Percentiles rank a stretch among this genome's conserved stretches.
Conservation (phyloP, 2,329 filamentous ascomycete genomes). For the Orbilia quercus region DNA sequence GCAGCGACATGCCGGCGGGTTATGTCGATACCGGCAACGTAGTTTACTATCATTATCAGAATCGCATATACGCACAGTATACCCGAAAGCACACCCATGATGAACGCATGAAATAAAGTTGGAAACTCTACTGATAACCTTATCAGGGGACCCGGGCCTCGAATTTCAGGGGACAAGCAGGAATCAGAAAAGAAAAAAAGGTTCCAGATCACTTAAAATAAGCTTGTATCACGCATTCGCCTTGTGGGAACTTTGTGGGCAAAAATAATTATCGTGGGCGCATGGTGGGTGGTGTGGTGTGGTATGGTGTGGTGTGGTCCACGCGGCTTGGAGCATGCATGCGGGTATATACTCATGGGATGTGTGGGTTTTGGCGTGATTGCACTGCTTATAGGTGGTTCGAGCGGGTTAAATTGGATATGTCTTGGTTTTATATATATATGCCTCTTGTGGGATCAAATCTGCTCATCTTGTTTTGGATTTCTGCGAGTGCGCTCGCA, state of each 20-base stretch:
- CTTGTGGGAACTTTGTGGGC: too few species aligned
- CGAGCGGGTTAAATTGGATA: slow-evolving; percentile 31
- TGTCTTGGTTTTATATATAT: slow-evolving; percentile 9
- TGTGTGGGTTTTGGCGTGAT: too few species aligned
- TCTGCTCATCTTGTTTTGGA: slow-evolving; percentile 26
- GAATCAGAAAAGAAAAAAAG: too few species aligned
- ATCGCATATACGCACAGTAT: neutral
- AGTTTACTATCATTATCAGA: neutral
- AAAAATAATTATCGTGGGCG: too few species aligned
- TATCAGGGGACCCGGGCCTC: slow-evolving; percentile 13
- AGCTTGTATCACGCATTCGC: slow-evolving; percentile 20
- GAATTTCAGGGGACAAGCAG: slow-evolving; percentile 3
- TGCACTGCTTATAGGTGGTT: slow-evolving; percentile 24
- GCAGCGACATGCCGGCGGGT: neutral
- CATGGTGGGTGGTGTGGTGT: too few species aligned
- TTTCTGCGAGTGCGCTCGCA: slow-evolving; percentile 1
- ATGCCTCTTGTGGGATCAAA: slow-evolving; percentile 55
- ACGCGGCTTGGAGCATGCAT: too few species aligned
- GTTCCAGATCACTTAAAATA: slow-evolving; percentile 18
- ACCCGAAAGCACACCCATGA: slow-evolving; percentile 15
- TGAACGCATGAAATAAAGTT: neutral
- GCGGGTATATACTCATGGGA: neutral
- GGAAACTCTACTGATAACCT: slow-evolving; percentile 5
- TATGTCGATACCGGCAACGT: neutral
- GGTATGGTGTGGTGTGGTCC: too few species aligned